A percentile compares a stretch with the other conserved stretches of the same genome.
Conservation (phyloP, 805 yeast genomes). For the Hanseniaspora mollemarum region DNA sequence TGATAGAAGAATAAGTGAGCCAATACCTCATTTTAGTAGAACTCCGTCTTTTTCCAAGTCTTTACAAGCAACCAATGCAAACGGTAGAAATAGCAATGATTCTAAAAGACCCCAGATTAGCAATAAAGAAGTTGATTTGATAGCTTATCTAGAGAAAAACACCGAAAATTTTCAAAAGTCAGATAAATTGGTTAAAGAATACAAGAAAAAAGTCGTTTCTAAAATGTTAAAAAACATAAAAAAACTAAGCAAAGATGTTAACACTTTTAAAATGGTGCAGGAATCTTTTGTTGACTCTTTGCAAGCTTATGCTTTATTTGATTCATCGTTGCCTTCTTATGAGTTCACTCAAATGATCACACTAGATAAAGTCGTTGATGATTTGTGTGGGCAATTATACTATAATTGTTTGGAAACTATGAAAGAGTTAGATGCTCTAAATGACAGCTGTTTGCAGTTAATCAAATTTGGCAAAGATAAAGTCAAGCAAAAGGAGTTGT, state of each 20-base stretch:
- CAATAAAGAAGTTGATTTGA: neutral
- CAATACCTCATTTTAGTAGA: neutral
- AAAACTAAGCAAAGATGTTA: neutral
- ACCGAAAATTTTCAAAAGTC: neutral
- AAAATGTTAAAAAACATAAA: conserved; percentile 2
- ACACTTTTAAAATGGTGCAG: neutral
- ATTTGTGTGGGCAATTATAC: conserved; percentile 25
- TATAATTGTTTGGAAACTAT: conserved; percentile 29
- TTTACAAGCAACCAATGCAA: neutral
- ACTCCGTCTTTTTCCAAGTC: neutral
- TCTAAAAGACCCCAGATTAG: neutral
- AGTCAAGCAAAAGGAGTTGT: conserved; percentile 25
- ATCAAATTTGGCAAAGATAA: conserved; percentile 27
- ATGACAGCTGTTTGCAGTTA: conserved; percentile 26
- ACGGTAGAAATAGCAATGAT: neutral
- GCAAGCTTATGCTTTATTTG: neutral
- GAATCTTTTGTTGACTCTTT: neutral
- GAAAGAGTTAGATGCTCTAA: conserved; percentile 27
- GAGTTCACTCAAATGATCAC: neutral
- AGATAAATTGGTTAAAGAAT: conserved; percentile 2
- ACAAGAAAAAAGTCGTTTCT: conserved; percentile 2
- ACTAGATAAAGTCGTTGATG: neutral
- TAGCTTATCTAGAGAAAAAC: neutral
- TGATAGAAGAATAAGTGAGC: neutral
- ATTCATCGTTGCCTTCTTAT: neutral